These are phyloP conservation scores for Ascochyta rabiei DNA, from an alignment of 2,329 filamentous ascomycete species.

Conservation along the genomic window DNA sequence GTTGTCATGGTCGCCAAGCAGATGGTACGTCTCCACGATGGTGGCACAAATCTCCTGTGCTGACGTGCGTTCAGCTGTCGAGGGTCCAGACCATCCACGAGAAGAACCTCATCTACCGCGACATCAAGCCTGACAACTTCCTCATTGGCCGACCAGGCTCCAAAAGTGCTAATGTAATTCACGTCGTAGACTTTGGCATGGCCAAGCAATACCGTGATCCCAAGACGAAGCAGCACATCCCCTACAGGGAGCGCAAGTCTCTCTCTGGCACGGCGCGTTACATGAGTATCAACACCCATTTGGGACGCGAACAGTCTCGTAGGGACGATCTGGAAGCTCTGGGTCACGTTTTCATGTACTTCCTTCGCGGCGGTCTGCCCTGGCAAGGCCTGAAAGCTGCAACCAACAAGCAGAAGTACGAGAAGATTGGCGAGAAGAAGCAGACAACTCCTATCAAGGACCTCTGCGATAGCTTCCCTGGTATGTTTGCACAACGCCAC, in stretches of 20 bases:
- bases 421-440: conserved; percentile 99
- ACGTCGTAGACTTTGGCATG: conserved; percentile 99
- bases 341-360: conserved; percentile 74
- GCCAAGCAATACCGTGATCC: conserved; percentile 99
- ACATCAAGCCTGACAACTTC: conserved; percentile 99
- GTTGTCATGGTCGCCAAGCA: conserved; percentile 99
- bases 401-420: conserved; percentile 94
- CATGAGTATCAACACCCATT: conserved; percentile 99
- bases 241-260: conserved; percentile 95
- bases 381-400: conserved; percentile 73
- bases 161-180: conserved; percentile 96
- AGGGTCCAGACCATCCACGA: conserved; percentile 95
- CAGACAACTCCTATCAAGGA: conserved; percentile 97
- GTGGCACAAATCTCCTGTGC: background rate
- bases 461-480: conserved; percentile 91
- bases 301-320: conserved; percentile 93
- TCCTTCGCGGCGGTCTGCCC: conserved; percentile 68
- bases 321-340: conserved; percentile 92
- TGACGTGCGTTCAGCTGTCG: conserved; percentile 66
- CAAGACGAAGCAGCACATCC: conserved; percentile 98
- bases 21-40: conserved; percentile 72
- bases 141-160: conserved; percentile 90
- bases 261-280: conserved; percentile 95
- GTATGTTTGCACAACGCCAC: conserved; percentile 49
- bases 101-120: conserved; percentile 98